Conservation (phyloP, 176 grass and related monocot species). For the Oryza punctata region DNA sequence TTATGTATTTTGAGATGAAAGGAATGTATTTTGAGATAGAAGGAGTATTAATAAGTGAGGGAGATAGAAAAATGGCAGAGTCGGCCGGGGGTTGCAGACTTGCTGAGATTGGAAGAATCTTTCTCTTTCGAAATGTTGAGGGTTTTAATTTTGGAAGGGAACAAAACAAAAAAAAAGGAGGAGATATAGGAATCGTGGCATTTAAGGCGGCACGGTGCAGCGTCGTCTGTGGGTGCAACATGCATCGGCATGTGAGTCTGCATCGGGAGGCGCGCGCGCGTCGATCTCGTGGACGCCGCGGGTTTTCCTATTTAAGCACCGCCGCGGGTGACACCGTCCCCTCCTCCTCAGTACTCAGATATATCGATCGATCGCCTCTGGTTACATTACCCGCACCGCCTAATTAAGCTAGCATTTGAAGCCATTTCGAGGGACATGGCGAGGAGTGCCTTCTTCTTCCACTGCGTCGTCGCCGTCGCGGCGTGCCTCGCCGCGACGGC, state of each 20-base stretch:
- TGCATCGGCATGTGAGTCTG: constrained; percentile 42
- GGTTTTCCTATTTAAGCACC: constrained; percentile 51
- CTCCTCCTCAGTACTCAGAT: constrained; percentile 25
- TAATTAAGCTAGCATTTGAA: neutral
- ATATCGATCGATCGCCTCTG: too few relatives aligned
- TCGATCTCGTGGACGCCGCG: constrained; percentile 18
- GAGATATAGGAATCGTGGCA: constrained; percentile 45
- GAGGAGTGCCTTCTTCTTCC: neutral
- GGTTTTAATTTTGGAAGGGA: constrained; percentile 3
- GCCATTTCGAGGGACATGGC: constrained; percentile 32
- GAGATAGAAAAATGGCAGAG: constrained; percentile 14
- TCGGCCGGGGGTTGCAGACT: neutral
- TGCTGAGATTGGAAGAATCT: constrained; percentile 46
- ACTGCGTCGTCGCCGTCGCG: constrained; percentile 1
- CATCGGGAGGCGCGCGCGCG: constrained; percentile 30
- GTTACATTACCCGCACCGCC: neutral
- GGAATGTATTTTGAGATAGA: too few relatives aligned
- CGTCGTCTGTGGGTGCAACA: constrained; percentile 37
- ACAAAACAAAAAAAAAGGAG: neutral
- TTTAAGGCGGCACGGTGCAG: constrained; percentile 50
- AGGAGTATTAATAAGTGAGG: too few relatives aligned
- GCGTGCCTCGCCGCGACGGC: constrained; percentile 34
- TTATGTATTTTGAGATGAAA: too few relatives aligned
- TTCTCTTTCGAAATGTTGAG: constrained; percentile 26
- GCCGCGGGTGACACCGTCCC: constrained; percentile 29